A percentile compares a stretch with the other conserved stretches of the same genome.
Conservation (phyloP, 306 rosid species). For the Neltuma alba region DNA sequence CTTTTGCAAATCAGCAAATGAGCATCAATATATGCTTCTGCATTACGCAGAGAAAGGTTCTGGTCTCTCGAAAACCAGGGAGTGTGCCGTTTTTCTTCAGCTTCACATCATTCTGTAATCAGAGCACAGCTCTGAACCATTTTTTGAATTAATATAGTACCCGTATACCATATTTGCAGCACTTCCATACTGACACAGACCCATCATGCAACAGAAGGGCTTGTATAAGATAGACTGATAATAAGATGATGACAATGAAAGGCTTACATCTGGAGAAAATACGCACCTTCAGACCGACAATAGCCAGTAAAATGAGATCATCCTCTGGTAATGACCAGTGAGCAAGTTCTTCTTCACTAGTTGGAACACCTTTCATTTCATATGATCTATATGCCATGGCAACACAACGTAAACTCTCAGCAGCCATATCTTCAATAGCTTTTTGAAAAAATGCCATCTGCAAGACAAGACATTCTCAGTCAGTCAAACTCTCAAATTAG, state of each 20-base stretch:
- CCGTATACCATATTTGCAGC: neutral
- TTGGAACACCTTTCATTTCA: constrained; percentile 67
- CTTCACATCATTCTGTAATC: neutral
- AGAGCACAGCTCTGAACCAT: neutral
- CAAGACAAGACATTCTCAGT: constrained; percentile 30
- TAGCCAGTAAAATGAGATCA: constrained; percentile 83
- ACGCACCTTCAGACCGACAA: constrained; percentile 89
- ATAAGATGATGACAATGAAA: neutral
- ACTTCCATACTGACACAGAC: neutral
- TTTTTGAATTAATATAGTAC: neutral
- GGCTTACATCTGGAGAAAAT: constrained; percentile 26
- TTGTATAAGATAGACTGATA: constrained; percentile 3
- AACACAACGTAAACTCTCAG: constrained; percentile 83
- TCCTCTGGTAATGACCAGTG: constrained; percentile 90
- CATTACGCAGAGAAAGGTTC: neutral
- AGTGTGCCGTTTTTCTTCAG: neutral
- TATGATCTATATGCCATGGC: constrained; percentile 82
- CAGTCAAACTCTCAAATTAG: neutral
- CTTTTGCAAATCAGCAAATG: neutral
- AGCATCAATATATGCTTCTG: neutral
- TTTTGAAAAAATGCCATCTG: constrained; percentile 62
- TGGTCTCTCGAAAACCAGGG: neutral
- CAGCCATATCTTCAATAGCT: constrained; percentile 92
- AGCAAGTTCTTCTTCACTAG: constrained; percentile 65
- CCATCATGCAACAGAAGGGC: neutral